Base-by-base conservation (phyloP, 805 yeast genomes). In the Novakomyces olei region DNA sequence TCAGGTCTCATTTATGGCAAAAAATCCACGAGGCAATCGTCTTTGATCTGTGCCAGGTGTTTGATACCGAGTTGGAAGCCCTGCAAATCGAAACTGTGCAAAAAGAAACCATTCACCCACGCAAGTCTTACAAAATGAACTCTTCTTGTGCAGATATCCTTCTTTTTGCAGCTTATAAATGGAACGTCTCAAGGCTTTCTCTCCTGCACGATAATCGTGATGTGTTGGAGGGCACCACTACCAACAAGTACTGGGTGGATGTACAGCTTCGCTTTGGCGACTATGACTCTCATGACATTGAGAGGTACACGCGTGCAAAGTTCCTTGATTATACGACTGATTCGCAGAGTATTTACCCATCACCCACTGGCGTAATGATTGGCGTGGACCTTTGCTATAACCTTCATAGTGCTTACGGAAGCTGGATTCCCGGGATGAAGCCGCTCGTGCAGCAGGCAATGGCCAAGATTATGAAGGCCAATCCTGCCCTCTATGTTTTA, bases 1-100 rank as follows among this genome's bases (percentile, higher is more conserved):
- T 88, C 64, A 63, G 99, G 36, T 96, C 98, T 0, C 99, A 88
- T 58, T 65, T 88, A 46, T 88, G 99, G 99, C 99, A 88, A 50
- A 88, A 91, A 52, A 88, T 88, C 34, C 99, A 88, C 50, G 99
- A 88, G 53, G 74, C 91, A 53, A 61, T 88, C 31, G 94, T 88
- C 3, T 78, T 79, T 48, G 98, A 88, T 58, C 45, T 88, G 19
- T 81, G 94, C 45, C 95, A 83, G 47, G 85, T 81, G 12, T 55
- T 88, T 15, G 98, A 88, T 50, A 71, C 72, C 32, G 92, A 88
- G 49, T 55, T 80, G 48, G 88, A 79, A 44, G 72, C 71, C 2
- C 53, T 88, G 20, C 83, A 74, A 41, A 72, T 85, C 37, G 94
- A 78, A 41, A 61, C 67, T 32, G 94, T 88, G 4, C 79, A 76